Evolutionary conservation across 495 filamentous ascomycete species (phyloP).

Genomic region (Xylaria venustula): DNA sequence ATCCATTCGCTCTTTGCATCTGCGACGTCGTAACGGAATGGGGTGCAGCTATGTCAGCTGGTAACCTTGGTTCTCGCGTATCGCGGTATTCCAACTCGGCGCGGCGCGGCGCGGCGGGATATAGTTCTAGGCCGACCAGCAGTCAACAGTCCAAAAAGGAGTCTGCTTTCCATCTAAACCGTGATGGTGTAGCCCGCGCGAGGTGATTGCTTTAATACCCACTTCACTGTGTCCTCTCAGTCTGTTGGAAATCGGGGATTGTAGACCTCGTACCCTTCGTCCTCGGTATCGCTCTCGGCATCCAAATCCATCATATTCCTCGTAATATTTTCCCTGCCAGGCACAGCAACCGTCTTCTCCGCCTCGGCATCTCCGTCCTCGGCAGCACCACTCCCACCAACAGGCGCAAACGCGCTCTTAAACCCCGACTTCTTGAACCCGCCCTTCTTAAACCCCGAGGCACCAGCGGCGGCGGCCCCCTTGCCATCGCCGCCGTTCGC

Average conservation of each 20-base stretch:
- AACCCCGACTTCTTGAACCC: slow-evolving; percentile 55
- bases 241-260: slow-evolving; percentile 54
- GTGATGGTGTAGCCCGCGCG: too few species aligned
- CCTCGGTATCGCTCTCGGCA: slow-evolving; percentile 56
- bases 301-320: slow-evolving; percentile 25
- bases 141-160: too few species aligned
- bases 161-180: too few species aligned
- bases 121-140: too few species aligned
- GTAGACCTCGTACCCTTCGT: slow-evolving; percentile 58
- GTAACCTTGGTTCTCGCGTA: too few species aligned
- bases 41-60: too few species aligned
- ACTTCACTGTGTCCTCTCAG: slow-evolving; percentile 27
- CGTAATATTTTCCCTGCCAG: slow-evolving; percentile 16
- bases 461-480: slow-evolving; percentile 26
- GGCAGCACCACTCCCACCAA: slow-evolving; percentile 22
- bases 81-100: too few species aligned
- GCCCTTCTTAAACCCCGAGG: slow-evolving; percentile 55
- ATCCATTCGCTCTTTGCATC: too few species aligned
- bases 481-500: slow-evolving; percentile 5
- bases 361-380: slow-evolving; percentile 19
- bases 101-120: too few species aligned
- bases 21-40: too few species aligned
- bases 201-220: too few species aligned
- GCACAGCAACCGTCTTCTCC: slow-evolving; percentile 18
- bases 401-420: slow-evolving; percentile 52